A percentile compares a stretch with the other conserved stretches of the same genome.
These are phyloP conservation scores for Gnaphalium uliginosum DNA, from an alignment of 129 eudicot species.

Conservation along the genomic window DNA sequence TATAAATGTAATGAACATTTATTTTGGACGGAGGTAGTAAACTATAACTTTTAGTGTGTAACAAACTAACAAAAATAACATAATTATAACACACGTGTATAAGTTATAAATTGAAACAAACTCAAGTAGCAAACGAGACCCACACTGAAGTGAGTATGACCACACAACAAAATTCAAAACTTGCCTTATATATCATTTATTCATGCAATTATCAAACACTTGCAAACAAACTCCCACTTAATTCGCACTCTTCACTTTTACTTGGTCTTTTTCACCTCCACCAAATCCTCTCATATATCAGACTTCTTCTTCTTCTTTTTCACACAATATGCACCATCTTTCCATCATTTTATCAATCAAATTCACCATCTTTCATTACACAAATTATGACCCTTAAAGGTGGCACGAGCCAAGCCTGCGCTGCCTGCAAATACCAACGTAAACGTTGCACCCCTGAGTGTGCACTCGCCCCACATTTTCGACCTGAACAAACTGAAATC, in stretches of 20 bases:
- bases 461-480: constrained; percentile 81
- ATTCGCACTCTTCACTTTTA: constrained; percentile 46
- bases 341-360: neutral
- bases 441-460: constrained; percentile 78
- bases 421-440: constrained; percentile 91
- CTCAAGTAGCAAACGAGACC: neutral
- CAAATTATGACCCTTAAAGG: constrained; percentile 77
- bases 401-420: constrained; percentile 86
- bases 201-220: constrained; percentile 32
- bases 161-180: constrained; percentile 20
- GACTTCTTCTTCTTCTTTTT: neutral
- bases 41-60: too few species aligned
- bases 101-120: too few species aligned
- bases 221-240: constrained; percentile 44
- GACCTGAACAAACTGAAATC: constrained; percentile 73
- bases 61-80: too few species aligned
- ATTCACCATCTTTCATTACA: neutral
- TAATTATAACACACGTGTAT: too few species aligned
- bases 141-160: constrained; percentile 23
- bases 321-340: neutral
- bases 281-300: constrained; percentile 45
- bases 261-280: constrained; percentile 51
- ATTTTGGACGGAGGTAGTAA: too few species aligned
- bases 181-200: neutral
- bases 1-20: too few species aligned